Evolutionary conservation across 2,329 filamentous ascomycete genomes (phyloP), one percentile per base, ranked within the genome.

Genomic region (Cryphonectria carpinicola): DNA sequence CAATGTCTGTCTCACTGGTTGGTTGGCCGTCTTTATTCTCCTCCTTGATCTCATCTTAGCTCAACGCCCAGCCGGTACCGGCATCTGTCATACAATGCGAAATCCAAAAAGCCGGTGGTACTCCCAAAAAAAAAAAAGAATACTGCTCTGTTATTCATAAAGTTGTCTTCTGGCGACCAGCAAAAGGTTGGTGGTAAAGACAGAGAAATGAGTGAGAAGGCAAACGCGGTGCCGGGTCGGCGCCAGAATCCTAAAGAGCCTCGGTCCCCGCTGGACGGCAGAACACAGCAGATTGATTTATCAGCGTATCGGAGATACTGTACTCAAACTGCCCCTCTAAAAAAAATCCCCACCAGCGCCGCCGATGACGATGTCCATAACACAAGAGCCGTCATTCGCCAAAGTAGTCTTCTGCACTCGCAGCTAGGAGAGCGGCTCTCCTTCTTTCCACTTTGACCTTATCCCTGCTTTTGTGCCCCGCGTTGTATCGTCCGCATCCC

Each of bases 321-420:
- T 37, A 37, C 37, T 37, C 5, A 11, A 11, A 13, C 43, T 49
- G 58, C 66, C 71, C 71, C 71, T 72, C 63, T 43, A 35, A 43
- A 43, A 46, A 32, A 46, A 49, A 11, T 49, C 66, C 66, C 71
- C 69, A 71, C 71, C 63, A 67, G 67, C 32, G 13, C 54, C 56
- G 65, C 60, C 61, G 22, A 72, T 71, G 71, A 72, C 71, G 66
- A 71, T 71, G 49, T 25, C 25, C 22, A 56, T 43, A 49, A 61
- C 43, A 65, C 46, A 49, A 19, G 22, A 68, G 37, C 65, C 56
- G 43, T 56, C 37, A 17, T 43, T 25, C 39, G n/a, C 39, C 25
- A 11, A 49, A n/a, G 46, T 49, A 49, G 22, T n/a, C n/a, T 8
- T 22, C 46, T n/a, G 41, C 3, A 17, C 35, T 64, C 61, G 13